These are phyloP conservation scores for Akanthomyces muscarius DNA, from an alignment of 2,329 filamentous ascomycete genomes.

Conservation along the genomic window DNA sequence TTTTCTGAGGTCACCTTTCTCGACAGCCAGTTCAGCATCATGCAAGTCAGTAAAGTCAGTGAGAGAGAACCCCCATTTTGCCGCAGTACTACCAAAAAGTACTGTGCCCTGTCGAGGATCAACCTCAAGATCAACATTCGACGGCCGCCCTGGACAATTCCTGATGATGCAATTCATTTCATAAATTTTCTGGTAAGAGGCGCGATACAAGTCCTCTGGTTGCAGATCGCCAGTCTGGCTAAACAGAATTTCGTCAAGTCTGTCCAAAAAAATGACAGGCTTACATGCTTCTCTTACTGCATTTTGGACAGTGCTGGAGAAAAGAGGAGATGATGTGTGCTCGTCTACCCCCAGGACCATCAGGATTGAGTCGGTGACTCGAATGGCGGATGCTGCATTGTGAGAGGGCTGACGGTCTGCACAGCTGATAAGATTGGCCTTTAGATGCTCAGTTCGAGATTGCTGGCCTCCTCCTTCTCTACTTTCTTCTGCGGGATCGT, in stretches of 20 bases:
- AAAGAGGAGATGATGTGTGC: background rate
- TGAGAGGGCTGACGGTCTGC: background rate
- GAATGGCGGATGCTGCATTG: background rate
- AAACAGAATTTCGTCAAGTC: background rate
- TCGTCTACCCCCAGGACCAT: background rate
- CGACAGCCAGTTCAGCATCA: conserved; percentile 99
- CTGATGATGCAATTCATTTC: background rate
- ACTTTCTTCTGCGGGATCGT: background rate
- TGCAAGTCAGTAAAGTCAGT: conserved; percentile 93
- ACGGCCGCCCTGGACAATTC: background rate
- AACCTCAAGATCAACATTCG: background rate
- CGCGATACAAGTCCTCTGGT: background rate
- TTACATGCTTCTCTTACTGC: background rate
- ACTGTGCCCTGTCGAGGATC: background rate
- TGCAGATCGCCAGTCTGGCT: background rate
- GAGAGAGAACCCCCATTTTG: conserved; percentile 89
- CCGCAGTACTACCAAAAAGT: background rate
- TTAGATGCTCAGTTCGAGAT: background rate
- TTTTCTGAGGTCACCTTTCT: conserved; percentile 99
- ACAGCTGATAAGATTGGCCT: background rate
- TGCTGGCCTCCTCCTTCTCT: background rate
- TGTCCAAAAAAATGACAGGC: background rate
- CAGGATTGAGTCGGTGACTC: background rate
- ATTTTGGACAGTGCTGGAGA: background rate
- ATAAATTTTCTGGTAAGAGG: background rate